Conservation (phyloP, 306 rosid genomes). For the Fragaria nilgerrensis region DNA sequence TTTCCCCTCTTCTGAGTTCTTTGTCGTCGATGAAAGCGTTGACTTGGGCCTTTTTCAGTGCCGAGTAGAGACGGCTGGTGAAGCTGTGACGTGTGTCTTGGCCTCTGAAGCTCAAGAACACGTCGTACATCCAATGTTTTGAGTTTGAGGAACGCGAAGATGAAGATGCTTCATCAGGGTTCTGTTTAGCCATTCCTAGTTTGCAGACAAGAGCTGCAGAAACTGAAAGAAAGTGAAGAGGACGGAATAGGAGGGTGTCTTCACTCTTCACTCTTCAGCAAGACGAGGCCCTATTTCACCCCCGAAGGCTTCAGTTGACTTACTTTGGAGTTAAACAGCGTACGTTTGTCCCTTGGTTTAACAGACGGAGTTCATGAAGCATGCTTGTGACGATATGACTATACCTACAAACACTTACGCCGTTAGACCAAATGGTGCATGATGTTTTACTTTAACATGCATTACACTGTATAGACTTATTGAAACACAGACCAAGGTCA, state of each 20-base stretch:
- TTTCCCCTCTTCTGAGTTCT: not conserved
- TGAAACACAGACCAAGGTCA: too few relatives aligned
- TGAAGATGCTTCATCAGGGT: not conserved
- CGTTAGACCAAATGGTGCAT: too few relatives aligned
- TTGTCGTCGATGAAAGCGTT: not conserved
- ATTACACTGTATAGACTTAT: too few relatives aligned
- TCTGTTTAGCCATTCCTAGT: not conserved
- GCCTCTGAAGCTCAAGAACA: not conserved
- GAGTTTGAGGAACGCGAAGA: not conserved
- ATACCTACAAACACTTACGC: too few relatives aligned
- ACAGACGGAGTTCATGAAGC: too few relatives aligned
- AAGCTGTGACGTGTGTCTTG: not conserved
- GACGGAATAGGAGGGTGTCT: not conserved
- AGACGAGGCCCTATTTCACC: not conserved
- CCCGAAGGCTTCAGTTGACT: not conserved
- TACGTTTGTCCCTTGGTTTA: not conserved
- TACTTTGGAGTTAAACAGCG: too few relatives aligned
- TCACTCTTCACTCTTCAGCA: not conserved
- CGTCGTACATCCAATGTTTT: not conserved
- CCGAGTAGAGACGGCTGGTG: not conserved
- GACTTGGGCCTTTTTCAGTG: not conserved
- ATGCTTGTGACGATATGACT: too few relatives aligned
- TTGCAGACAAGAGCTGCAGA: not conserved
- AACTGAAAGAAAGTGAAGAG: not conserved
- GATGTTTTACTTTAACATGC: too few relatives aligned